These are phyloP conservation scores for Corylus avellana DNA, from an alignment of 306 rosid species.

Conservation along the genomic window DNA sequence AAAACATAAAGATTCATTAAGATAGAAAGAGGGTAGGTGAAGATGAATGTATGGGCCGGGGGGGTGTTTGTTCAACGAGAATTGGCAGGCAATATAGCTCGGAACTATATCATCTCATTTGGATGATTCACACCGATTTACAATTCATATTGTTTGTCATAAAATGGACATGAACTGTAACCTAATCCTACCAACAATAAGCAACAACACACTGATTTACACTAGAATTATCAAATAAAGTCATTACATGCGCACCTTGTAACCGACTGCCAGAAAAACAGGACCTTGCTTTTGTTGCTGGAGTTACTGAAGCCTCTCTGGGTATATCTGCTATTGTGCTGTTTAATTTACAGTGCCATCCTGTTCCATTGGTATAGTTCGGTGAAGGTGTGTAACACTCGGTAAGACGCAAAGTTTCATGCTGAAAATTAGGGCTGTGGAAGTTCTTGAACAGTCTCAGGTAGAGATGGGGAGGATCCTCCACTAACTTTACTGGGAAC, in stretches of 20 bases:
- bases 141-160: not conserved
- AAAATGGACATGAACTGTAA: not conserved
- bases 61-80: too few species aligned
- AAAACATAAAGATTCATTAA: too few species aligned
- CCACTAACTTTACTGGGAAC: constrained; percentile 77
- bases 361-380: not conserved
- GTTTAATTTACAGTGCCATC: constrained; percentile 13
- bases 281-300: constrained; percentile 1
- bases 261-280: constrained; percentile 12
- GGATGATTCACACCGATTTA: not conserved
- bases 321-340: not conserved
- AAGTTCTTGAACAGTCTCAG: constrained; percentile 37
- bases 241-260: not conserved
- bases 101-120: not conserved
- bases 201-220: not conserved
- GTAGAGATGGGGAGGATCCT: constrained; percentile 69
- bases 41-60: too few species aligned
- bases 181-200: not conserved
- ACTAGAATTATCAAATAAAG: not conserved
- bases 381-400: constrained; percentile 14
- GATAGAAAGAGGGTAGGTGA: too few species aligned
- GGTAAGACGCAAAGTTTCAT: not conserved
- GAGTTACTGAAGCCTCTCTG: not conserved
- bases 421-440: constrained; percentile 26
- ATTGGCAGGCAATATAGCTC: too few species aligned